Percentiles rank a stretch among this genome's conserved stretches.
phyloP scores from a whole-genome alignment of 495 filamentous ascomycete species.

The Tuber indicum region DNA sequence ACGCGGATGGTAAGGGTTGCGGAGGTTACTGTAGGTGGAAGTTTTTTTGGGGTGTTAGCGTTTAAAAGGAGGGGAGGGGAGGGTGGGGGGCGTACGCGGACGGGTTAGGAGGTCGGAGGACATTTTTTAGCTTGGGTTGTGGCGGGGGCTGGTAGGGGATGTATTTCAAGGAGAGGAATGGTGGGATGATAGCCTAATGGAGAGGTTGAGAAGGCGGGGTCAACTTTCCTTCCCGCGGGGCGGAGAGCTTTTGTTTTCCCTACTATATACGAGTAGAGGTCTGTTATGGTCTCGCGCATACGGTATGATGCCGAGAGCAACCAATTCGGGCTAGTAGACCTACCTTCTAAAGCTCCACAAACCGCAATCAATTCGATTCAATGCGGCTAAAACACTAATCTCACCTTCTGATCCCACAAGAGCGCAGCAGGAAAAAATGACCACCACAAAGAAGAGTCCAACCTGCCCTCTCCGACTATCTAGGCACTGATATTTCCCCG shows the following conservation, averaged over 20 bases:
- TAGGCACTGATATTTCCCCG: too few species aligned
- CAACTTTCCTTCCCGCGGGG: background rate
- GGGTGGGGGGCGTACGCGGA: background rate
- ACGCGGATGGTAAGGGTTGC: constrained; percentile 42
- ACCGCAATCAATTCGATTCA: too few species aligned
- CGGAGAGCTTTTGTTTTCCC: background rate
- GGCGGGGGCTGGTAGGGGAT: background rate
- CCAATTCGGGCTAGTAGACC: too few species aligned
- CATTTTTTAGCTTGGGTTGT: background rate
- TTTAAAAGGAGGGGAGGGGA: background rate
- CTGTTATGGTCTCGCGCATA: background rate
- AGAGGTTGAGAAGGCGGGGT: background rate
- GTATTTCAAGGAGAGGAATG: background rate
- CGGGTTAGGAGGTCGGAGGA: background rate
- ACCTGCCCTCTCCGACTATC: too few species aligned
- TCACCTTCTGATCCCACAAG: too few species aligned
- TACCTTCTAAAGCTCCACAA: too few species aligned
- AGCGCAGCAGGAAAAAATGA: too few species aligned
- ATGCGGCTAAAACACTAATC: too few species aligned
- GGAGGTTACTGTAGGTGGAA: constrained; percentile 26
- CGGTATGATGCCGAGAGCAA: too few species aligned
- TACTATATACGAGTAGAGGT: background rate
- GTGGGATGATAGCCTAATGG: background rate
- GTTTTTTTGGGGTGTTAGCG: background rate
- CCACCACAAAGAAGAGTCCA: too few species aligned